Base-by-base conservation (phyloP, 139 green algal genomes). In the Parachlorella kessleri region DNA sequence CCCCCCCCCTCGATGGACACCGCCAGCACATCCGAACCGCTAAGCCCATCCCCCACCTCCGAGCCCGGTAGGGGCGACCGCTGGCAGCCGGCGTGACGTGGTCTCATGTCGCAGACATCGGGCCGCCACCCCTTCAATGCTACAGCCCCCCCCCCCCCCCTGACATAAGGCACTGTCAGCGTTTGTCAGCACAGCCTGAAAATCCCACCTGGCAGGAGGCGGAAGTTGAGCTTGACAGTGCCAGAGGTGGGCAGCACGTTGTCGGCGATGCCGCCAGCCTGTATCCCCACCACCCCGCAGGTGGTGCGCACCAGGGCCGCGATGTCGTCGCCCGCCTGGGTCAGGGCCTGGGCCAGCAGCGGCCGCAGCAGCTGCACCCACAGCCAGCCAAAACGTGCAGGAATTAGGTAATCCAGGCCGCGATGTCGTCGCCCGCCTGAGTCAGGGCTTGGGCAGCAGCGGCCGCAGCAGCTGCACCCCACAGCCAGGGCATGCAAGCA, bases 161-260 rank as follows among this genome's bases (percentile, higher is more conserved):
- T 18, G 9, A 7, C n/a, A n/a, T n/a, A n/a, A n/a, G n/a, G n/a
- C n/a, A n/a, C n/a, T n/a, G n/a, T n/a, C n/a, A n/a, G n/a, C n/a
- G n/a, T n/a, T n/a, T n/a, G n/a, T n/a, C n/a, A n/a, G n/a, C n/a
- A n/a, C n/a, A n/a, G n/a, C n/a, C n/a, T n/a, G n/a, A n/a, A n/a
- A n/a, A n/a, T 55, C 55, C 39, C 42, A 55, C 90, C 88, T 66
- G 89, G 90, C 40, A 94, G 79, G 28, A 83, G 75, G 28, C 91
- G 75, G 75, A 90, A 88, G 79, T 94, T 94, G 64, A 94, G 66
- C 7, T 69, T 74, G 42, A 91, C 79, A 1, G 33, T 75, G 26
- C 66, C 91, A 3, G 33, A 40, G 7, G 72, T 70, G 6, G 91
- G 91, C 40, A 94, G 48, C 28, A 94, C 90, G 69, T 94, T 94